Conservation (phyloP, 805 yeast genomes). For the Wickerhamomyces rabaulensis region DNA sequence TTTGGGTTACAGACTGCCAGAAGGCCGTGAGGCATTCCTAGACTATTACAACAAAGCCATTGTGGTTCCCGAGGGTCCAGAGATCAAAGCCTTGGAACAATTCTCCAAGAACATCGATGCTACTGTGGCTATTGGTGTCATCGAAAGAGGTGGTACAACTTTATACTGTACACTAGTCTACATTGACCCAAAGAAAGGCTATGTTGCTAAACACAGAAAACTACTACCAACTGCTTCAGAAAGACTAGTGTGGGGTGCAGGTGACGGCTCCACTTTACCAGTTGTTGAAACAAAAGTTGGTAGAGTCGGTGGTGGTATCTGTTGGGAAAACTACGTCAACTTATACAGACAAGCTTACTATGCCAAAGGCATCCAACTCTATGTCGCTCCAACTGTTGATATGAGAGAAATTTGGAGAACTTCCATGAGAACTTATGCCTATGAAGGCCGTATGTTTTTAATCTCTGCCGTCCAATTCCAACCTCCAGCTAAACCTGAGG, state of each 20-base stretch:
- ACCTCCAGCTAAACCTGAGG: conserved; percentile 26
- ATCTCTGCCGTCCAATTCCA: conserved; percentile 37
- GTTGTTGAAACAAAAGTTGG: conserved; percentile 32
- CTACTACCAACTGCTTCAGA: conserved; percentile 41
- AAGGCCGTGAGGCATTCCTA: conserved; percentile 36
- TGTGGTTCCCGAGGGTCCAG: conserved; percentile 30
- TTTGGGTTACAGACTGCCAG: conserved; percentile 36
- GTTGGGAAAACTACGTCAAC: conserved; percentile 44
- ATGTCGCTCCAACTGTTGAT: conserved; percentile 42
- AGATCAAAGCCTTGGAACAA: conserved; percentile 28
- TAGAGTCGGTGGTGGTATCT: conserved; percentile 39
- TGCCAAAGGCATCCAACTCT: conserved; percentile 36
- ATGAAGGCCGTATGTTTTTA: conserved; percentile 36
- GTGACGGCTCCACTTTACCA: conserved; percentile 41
- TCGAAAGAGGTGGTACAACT: conserved; percentile 35
- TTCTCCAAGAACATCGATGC: conserved; percentile 31
- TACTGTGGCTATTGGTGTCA: conserved; percentile 34
- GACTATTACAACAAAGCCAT: conserved; percentile 31
- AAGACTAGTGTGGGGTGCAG: conserved; percentile 40
- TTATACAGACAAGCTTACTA: conserved; percentile 36
- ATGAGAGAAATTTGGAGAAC: conserved; percentile 40
- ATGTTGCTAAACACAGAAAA: conserved; percentile 38
- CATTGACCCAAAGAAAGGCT: conserved; percentile 33
- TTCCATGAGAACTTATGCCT: conserved; percentile 36
- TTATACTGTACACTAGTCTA: conserved; percentile 37